Conservation (phyloP, 2,329 filamentous ascomycete species). For the Nemania diffusa region DNA sequence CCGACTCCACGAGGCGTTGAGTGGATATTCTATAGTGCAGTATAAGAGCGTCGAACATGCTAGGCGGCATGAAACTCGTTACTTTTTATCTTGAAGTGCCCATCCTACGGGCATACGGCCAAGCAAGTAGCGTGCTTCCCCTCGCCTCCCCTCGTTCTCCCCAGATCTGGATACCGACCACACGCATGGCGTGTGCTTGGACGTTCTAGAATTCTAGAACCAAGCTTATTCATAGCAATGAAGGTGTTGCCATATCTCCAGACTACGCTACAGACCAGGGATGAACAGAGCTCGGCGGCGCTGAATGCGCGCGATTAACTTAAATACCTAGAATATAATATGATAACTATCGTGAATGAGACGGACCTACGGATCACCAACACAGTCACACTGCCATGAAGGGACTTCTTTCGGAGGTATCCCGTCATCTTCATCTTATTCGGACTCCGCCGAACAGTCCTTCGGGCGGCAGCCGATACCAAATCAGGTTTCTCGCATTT, state of each 20-base stretch:
- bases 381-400: neutral
- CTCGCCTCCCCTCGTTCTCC: constrained; percentile 14
- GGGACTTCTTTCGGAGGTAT: constrained; percentile 9
- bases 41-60: neutral
- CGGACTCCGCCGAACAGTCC: constrained; percentile 12
- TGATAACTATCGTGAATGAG: neutral
- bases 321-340: neutral
- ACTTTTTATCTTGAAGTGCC: neutral
- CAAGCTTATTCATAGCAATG: constrained; percentile 5
- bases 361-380: constrained; percentile 13
- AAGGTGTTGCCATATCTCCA: neutral
- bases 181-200: neutral
- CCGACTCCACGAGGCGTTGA: neutral
- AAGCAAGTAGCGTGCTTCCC: constrained; percentile 2
- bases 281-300: constrained; percentile 11
- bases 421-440: neutral
- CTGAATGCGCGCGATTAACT: constrained; percentile 12
- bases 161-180: constrained; percentile 19
- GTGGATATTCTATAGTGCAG: neutral
- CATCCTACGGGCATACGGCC: neutral
- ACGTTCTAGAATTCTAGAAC: constrained; percentile 23
- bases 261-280: neutral
- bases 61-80: neutral
- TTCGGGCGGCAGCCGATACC: constrained; percentile 24
- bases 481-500: constrained; percentile 19